phyloP scores from a whole-genome alignment of 2,329 filamentous ascomycete species.

The Penicillium vulpinum region DNA sequence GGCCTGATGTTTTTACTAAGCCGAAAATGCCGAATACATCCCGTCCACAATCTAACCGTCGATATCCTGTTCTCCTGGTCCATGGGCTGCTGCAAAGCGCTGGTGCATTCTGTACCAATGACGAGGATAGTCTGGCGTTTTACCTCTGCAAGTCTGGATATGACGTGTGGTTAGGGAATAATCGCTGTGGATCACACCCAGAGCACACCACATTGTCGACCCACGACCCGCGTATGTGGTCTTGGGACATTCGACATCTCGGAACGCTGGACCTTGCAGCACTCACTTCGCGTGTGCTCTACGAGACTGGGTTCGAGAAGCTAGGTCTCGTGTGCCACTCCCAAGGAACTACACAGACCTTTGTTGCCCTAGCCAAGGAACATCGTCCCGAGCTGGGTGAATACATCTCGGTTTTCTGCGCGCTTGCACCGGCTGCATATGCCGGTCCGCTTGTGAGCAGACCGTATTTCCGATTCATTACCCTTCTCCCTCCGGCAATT shows the following conservation, averaged over 20 bases:
- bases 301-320: conserved; percentile 79
- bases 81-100: conserved; percentile 86
- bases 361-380: conserved; percentile 85
- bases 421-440: conserved; percentile 85
- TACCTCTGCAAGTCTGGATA: conserved; percentile 89
- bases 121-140: conserved; percentile 86
- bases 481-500: conserved; percentile 69
- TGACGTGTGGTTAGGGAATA: conserved; percentile 95
- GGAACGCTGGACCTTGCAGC: conserved; percentile 85
- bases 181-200: conserved; percentile 81
- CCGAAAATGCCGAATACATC: conserved; percentile 30
- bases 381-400: conserved; percentile 82
- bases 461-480: conserved; percentile 91
- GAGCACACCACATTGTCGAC: conserved; percentile 70
- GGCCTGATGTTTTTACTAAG: conserved; percentile 63
- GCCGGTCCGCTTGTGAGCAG: conserved; percentile 82
- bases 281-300: conserved; percentile 73
- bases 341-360: conserved; percentile 85
- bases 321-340: conserved; percentile 83
- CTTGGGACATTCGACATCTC: conserved; percentile 95
- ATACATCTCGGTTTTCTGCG: conserved; percentile 85
- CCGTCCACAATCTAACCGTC: conserved; percentile 22
- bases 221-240: conserved; percentile 88
- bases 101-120: conserved; percentile 85
- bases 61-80: conserved; percentile 80